Percentiles rank a stretch among this genome's conserved stretches.
These are phyloP conservation scores for Cryphonectria naterciae DNA, from an alignment of 2,329 filamentous ascomycete species.

Conservation along the genomic window DNA sequence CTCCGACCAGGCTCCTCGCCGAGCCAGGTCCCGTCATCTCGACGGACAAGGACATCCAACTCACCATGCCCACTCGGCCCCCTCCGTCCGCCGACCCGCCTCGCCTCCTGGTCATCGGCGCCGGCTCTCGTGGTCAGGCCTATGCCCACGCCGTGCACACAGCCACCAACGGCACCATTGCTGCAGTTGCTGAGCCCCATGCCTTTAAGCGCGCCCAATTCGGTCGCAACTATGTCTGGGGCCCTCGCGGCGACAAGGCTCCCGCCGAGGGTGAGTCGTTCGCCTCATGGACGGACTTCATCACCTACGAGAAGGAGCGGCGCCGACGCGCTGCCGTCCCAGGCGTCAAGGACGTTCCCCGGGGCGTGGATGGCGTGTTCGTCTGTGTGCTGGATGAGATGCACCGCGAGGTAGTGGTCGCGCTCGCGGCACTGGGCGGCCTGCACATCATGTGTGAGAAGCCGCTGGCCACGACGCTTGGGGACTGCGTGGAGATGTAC, in stretches of 20 bases:
- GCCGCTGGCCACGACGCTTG: constrained; percentile 78
- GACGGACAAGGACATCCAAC: constrained; percentile 28
- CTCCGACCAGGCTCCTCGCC: constrained; percentile 30
- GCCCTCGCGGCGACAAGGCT: constrained; percentile 36
- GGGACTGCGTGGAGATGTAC: constrained; percentile 79
- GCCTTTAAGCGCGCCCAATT: constrained; percentile 75
- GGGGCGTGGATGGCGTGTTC: constrained; percentile 65
- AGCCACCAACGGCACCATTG: constrained; percentile 69
- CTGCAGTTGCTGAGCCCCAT: constrained; percentile 81
- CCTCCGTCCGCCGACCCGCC: constrained; percentile 56
- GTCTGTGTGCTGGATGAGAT: constrained; percentile 82
- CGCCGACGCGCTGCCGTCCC: constrained; percentile 53
- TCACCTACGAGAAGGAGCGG: constrained; percentile 70
- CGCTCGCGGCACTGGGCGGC: constrained; percentile 66
- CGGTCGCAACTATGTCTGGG: constrained; percentile 76
- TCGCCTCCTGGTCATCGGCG: constrained; percentile 79
- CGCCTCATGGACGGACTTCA: constrained; percentile 72
- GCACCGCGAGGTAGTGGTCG: constrained; percentile 80
- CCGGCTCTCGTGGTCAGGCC: constrained; percentile 75
- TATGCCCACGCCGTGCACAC: constrained; percentile 72
- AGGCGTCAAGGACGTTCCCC: constrained; percentile 50
- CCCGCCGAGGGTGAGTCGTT: constrained; percentile 71
- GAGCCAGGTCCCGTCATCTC: constrained; percentile 29
- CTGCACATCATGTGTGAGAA: constrained; percentile 96
- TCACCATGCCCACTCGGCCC: constrained; percentile 39